Conservation (phyloP, 805 yeast genomes). For the Yamadazyma olivae region DNA sequence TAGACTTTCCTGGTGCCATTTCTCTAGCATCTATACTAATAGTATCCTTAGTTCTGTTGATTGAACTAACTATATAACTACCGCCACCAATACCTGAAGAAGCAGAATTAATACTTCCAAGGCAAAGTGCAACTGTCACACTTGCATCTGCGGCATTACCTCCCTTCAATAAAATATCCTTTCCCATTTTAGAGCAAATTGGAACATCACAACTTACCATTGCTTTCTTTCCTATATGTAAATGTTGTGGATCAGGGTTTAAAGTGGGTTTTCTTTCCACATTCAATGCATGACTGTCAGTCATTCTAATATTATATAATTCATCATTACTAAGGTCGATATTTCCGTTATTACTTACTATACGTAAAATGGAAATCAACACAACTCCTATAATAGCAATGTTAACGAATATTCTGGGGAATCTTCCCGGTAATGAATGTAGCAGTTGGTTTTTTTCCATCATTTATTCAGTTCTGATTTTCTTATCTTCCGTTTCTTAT, state of each 20-base stretch:
- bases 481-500: too few species aligned
- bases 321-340: too few species aligned
- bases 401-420: too few species aligned
- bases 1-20: conserved; percentile 68
- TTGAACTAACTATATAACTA: conserved; percentile 53
- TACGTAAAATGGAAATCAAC: too few species aligned
- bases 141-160: conserved; percentile 96
- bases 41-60: conserved; percentile 37
- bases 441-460: too few species aligned
- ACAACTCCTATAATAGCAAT: too few species aligned
- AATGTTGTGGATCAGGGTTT: conserved; percentile 36
- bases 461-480: too few species aligned
- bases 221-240: conserved; percentile 43
- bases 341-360: too few species aligned
- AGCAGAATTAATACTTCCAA: conserved; percentile 79
- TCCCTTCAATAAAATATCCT: conserved; percentile 46
- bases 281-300: not conserved
- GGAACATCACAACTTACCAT: conserved; percentile 70
- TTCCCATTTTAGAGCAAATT: conserved; percentile 62
- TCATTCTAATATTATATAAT: conserved; percentile 3
- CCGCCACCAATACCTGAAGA: conserved; percentile 96
- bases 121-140: conserved; percentile 81
- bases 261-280: conserved; percentile 35
- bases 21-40: conserved; percentile 83
- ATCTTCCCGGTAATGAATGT: too few species aligned